A percentile compares a stretch with the other conserved stretches of the same genome.
These are phyloP conservation scores for Hericium erinaceus DNA, from an alignment of 768 basidiomycete species.

Conservation along the genomic window DNA sequence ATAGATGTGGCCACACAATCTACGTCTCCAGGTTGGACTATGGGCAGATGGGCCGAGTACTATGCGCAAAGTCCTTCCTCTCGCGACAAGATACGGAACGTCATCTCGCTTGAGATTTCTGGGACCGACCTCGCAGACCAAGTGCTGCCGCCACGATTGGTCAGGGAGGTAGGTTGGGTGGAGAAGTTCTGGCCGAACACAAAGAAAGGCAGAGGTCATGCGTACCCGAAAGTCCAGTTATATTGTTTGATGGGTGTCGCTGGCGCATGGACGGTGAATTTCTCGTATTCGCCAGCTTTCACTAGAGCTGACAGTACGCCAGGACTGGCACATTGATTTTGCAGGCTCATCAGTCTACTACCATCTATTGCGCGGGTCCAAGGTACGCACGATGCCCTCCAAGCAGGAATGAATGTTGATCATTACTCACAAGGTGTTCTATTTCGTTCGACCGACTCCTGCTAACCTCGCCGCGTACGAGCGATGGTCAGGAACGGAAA, in stretches of 20 bases:
- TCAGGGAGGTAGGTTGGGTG: slow-evolving; percentile 92
- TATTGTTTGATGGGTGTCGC: slow-evolving; percentile 97
- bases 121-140: slow-evolving; percentile 72
- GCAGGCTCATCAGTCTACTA: slow-evolving; percentile 98
- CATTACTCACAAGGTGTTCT: slow-evolving; percentile 62
- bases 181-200: slow-evolving; percentile 89
- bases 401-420: neutral
- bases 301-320: neutral
- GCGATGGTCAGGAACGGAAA: slow-evolving; percentile 86
- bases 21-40: slow-evolving; percentile 77
- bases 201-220: slow-evolving; percentile 55
- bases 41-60: slow-evolving; percentile 88
- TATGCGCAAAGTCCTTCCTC: slow-evolving; percentile 55
- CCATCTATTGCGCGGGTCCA: slow-evolving; percentile 79
- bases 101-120: slow-evolving; percentile 91
- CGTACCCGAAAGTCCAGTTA: slow-evolving; percentile 88
- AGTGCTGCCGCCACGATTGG: slow-evolving; percentile 75
- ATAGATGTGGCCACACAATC: slow-evolving; percentile 86
- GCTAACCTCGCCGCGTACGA: slow-evolving; percentile 87
- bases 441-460: slow-evolving; percentile 85
- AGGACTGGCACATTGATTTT: slow-evolving; percentile 99
- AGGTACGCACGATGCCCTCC: slow-evolving; percentile 36
- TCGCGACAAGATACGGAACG: slow-evolving; percentile 86
- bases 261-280: slow-evolving; percentile 83
- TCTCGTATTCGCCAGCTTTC: neutral